Evolutionary conservation across 306 rosid species (phyloP), one percentile per base, ranked within the genome.

Genomic region (Senna siamea): DNA sequence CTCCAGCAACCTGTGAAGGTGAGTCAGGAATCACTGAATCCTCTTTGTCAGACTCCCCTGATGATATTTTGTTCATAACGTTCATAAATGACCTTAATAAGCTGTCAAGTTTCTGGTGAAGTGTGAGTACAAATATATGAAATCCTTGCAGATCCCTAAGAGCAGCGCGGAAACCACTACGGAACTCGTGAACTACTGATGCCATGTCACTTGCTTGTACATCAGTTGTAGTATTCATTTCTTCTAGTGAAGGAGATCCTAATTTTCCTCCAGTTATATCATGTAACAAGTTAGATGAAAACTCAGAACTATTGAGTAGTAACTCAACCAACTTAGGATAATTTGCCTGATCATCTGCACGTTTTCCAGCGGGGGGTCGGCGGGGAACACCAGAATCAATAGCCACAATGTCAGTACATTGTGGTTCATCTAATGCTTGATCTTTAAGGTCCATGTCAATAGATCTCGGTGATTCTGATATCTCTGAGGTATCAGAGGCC

Each of bases 301-400:
- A 94, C 44, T 84, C 92, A 46, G 88, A 87, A 82, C 91, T 89
- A 72, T 92, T 92, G 47, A 89, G 93, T 30, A 94, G 79, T 66
- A 94, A 83, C 87, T 94, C 99, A 57, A 94, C 97, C 81, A 94
- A 79, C 82, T 87, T 94, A 15, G 99, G 99, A 82, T 89, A 94
- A 80, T 70, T 89, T n/a, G 74, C 87, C 17, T 91, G 97, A 73
- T 94, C 98, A 84, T 91, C 85, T 78, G 91, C 83, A 55, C 94
- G 98, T 79, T 89, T 94, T 75, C 93, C 95, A 51, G 91, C 90
- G 15, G 98, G 98, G 55, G 97, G 98, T 34, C 96, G 83, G 63
- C 97, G 97, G 66, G 98, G 98, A 77, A 94, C 97, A 22, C 88
- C 91, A 17, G 97, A 93, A 62, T 93, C 99, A 75, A 94, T 92